Evolutionary conservation across 495 filamentous ascomycete species (phyloP).

Genomic region (Aspergillus diversus): DNA sequence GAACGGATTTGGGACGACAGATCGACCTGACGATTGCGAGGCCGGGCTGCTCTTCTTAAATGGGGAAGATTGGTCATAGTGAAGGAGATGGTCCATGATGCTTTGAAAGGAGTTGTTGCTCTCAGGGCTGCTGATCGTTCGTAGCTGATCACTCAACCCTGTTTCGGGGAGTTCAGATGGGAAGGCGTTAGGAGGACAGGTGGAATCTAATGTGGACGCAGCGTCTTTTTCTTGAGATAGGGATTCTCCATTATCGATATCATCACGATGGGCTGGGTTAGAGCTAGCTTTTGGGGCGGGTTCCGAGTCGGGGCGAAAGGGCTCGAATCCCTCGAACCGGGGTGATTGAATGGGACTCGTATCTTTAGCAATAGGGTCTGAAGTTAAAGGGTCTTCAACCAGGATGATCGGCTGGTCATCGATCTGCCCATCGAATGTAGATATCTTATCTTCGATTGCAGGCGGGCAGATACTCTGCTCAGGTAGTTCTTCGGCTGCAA

Average conservation of each 20-base stretch:
- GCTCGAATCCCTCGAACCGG: slow-evolving; percentile 28
- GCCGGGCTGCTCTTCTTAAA: slow-evolving; percentile 9
- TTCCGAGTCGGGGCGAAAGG: not conserved
- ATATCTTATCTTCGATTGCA: not conserved
- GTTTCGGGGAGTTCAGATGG: slow-evolving; percentile 6
- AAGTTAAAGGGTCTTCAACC: not conserved
- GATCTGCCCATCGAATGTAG: slow-evolving; percentile 4
- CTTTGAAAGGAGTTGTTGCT: slow-evolving; percentile 14
- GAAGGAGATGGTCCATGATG: slow-evolving; percentile 16
- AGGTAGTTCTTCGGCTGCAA: slow-evolving; percentile 35
- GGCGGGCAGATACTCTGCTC: slow-evolving; percentile 18
- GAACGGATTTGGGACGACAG: slow-evolving; percentile 33
- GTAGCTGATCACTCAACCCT: slow-evolving; percentile 20
- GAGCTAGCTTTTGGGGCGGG: slow-evolving; percentile 5
- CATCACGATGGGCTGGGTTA: slow-evolving; percentile 5
- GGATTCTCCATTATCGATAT: not conserved
- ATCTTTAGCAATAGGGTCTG: not conserved
- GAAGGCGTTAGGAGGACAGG: slow-evolving; percentile 16
- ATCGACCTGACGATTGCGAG: slow-evolving; percentile 16
- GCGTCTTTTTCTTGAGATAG: not conserved
- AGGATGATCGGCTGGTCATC: slow-evolving; percentile 11
- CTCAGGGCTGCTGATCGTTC: slow-evolving; percentile 23
- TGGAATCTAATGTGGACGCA: slow-evolving; percentile 7
- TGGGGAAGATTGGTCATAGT: slow-evolving; percentile 6
- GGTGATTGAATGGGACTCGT: slow-evolving; percentile 26